These are phyloP conservation scores for Ganoderma multipileum DNA, from an alignment of 1,284 basidiomycete genomes.

Conservation along the genomic window DNA sequence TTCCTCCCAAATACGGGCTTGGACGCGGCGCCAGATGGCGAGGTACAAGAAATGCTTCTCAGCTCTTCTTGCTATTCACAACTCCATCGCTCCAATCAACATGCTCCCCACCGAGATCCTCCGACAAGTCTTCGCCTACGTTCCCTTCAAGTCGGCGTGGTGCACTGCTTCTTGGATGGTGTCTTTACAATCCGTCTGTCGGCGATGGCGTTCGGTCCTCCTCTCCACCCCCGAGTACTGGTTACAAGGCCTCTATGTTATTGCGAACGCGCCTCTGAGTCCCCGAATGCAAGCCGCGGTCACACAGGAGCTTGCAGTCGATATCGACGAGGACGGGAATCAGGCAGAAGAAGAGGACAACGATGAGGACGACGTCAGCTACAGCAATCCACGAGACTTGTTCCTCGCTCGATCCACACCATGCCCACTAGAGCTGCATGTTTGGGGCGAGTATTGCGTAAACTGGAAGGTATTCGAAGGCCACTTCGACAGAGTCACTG, in stretches of 20 bases:
- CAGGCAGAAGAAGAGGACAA: background rate
- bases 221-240: background rate
- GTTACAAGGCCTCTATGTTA: background rate
- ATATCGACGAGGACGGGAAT: background rate
- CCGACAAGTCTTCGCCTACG: background rate
- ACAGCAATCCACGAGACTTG: background rate
- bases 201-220: constrained; percentile 6
- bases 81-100: background rate
- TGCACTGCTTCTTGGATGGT: background rate
- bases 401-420: background rate
- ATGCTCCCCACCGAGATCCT: constrained; percentile 9
- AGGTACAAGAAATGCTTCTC: background rate
- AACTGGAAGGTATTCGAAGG: background rate
- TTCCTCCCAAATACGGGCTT: background rate
- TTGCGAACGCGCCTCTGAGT: background rate
- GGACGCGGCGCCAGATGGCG: background rate
- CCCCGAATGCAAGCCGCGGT: too few species aligned
- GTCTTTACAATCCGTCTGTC: background rate
- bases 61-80: background rate
- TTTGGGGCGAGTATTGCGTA: background rate
- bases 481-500: background rate
- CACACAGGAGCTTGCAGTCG: too few species aligned
- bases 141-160: background rate
- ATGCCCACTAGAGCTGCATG: background rate
- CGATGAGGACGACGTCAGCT: background rate